Conservation (phyloP, 148 eudicot genomes). For the Rhododendron vialii region DNA sequence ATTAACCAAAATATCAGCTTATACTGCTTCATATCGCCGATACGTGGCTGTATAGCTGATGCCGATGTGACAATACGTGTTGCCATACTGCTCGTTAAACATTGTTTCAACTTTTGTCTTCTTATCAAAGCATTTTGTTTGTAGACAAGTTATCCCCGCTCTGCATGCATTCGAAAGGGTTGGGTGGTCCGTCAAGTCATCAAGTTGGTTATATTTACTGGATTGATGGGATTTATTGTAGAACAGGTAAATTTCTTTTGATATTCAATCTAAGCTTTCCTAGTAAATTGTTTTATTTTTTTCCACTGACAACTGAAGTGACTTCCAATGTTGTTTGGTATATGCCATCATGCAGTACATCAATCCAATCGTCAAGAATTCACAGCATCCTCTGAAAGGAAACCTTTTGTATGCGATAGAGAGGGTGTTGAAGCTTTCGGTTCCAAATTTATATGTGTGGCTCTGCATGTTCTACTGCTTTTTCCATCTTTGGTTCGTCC, state of each 20-base stretch:
- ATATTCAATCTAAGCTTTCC: not conserved
- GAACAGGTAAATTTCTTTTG: constrained; percentile 59
- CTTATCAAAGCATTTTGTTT: constrained; percentile 20
- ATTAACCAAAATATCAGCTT: not conserved
- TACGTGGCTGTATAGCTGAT: not conserved
- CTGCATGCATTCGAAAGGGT: constrained; percentile 68
- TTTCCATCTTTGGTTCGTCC: constrained; percentile 88
- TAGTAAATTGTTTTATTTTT: constrained; percentile 2
- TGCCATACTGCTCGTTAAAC: not conserved
- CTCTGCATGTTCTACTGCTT: constrained; percentile 98
- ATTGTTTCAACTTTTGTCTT: not conserved
- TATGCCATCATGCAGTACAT: constrained; percentile 57
- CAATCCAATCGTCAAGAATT: constrained; percentile 85
- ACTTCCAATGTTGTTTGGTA: constrained; percentile 17
- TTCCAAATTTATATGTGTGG: constrained; percentile 96
- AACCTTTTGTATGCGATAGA: constrained; percentile 85
- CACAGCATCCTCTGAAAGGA: constrained; percentile 91
- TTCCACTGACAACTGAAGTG: not conserved
- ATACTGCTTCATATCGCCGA: not conserved
- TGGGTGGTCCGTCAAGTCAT: constrained; percentile 85
- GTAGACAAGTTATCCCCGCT: constrained; percentile 85
- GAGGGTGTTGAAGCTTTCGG: constrained; percentile 96
- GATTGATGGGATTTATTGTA: constrained; percentile 89
- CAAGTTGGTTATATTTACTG: constrained; percentile 87
- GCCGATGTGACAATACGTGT: not conserved